A percentile compares a stretch with the other conserved stretches of the same genome.
Conservation (phyloP, 257 asterid species). For the Verbena officinalis region DNA sequence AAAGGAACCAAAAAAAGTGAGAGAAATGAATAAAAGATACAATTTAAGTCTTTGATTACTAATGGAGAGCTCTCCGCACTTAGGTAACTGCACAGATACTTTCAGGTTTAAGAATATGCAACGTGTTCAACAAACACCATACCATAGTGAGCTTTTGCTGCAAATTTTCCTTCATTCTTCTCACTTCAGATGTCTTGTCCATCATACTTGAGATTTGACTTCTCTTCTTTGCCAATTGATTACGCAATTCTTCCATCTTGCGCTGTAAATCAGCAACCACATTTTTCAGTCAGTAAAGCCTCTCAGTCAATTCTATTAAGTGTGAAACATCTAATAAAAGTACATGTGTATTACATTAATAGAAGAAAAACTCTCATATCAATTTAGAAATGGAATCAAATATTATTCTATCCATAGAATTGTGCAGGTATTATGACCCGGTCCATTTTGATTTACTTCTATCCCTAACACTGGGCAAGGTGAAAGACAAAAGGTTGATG, state of each 20-base stretch:
- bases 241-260: slow-evolving; percentile 59
- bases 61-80: slow-evolving; percentile 15
- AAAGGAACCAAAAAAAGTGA: slow-evolving; percentile 15
- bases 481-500: no score
- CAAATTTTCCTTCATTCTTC: slow-evolving; percentile 68
- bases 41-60: slow-evolving; percentile 17
- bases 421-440: no score
- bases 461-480: no score
- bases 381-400: no score
- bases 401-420: no score
- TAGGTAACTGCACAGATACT: slow-evolving; percentile 12
- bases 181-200: slow-evolving; percentile 73
- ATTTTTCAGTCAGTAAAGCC: slow-evolving; percentile 26
- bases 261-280: slow-evolving; percentile 50
- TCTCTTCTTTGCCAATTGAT: slow-evolving; percentile 61
- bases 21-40: slow-evolving; percentile 21
- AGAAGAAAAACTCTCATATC: no score
- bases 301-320: slow-evolving; percentile 5
- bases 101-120: slow-evolving; percentile 17
- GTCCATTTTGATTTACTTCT: no score
- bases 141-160: slow-evolving; percentile 62
- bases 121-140: slow-evolving; percentile 29
- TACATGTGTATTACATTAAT: no score
- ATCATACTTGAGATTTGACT: slow-evolving; percentile 53
- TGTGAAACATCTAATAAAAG: no score